These are phyloP conservation scores for Colletotrichum sp. DNA, from an alignment of 2,329 filamentous ascomycete genomes.

Conservation along the genomic window DNA sequence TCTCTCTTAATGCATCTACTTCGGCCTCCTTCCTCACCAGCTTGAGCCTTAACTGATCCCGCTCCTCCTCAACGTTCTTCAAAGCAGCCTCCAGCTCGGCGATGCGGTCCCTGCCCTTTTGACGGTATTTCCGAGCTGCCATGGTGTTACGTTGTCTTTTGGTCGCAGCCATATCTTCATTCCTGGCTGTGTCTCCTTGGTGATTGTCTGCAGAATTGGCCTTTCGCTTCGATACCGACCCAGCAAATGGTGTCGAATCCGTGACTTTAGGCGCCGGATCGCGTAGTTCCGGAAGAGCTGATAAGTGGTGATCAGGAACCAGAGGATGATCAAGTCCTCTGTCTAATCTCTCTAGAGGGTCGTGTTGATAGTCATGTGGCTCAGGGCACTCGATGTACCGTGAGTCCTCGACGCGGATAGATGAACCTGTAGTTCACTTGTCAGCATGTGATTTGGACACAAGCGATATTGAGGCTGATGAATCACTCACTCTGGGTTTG, in stretches of 20 bases:
- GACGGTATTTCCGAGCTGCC: conserved; percentile 67
- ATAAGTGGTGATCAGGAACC: not conserved
- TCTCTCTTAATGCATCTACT: conserved; percentile 52
- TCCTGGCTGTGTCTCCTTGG: not conserved
- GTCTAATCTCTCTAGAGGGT: not conserved
- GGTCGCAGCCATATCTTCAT: not conserved
- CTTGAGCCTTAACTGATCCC: conserved; percentile 60
- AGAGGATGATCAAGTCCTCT: not conserved
- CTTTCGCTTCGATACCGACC: not conserved
- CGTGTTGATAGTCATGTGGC: not conserved
- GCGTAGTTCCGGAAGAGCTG: not conserved
- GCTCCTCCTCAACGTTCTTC: conserved; percentile 55
- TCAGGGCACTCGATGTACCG: not conserved
- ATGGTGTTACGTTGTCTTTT: conserved; percentile 68
- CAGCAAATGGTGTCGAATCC: not conserved
- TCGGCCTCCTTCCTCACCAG: conserved; percentile 65
- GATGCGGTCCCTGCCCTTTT: conserved; percentile 67
- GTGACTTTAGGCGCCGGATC: not conserved
- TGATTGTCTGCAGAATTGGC: not conserved
- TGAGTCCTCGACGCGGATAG: not conserved
- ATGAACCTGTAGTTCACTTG: not conserved
- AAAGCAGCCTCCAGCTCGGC: conserved; percentile 59
- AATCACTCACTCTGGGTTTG: not conserved
- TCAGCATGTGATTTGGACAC: not conserved
- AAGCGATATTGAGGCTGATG: fast-evolving